Evolutionary conservation across 495 filamentous ascomycete genomes (phyloP).

Genomic region (Neurospora sp.): DNA sequence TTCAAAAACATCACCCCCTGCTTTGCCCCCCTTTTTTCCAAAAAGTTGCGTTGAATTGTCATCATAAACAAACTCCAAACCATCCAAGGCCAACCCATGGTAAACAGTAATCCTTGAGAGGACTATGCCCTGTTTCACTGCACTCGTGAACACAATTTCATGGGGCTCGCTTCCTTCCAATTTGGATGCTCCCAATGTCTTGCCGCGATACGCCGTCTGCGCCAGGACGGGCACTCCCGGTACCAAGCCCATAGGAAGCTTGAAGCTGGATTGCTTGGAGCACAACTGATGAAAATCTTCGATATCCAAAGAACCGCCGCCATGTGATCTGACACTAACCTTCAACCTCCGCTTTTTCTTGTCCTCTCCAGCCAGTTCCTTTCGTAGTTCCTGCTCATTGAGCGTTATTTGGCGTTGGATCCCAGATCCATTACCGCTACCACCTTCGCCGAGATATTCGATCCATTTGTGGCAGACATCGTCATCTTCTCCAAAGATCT

Average conservation of each 20-base stretch:
- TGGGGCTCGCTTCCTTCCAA: slow-evolving; percentile 62
- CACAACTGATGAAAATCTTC: slow-evolving; percentile 59
- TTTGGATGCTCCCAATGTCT: slow-evolving; percentile 62
- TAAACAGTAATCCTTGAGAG: slow-evolving; percentile 68
- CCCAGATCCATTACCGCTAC: slow-evolving; percentile 17
- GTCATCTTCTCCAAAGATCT: slow-evolving; percentile 69
- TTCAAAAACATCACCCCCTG: slow-evolving; percentile 65
- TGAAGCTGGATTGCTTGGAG: slow-evolving; percentile 61
- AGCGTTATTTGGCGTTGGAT: slow-evolving; percentile 62
- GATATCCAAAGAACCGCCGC: slow-evolving; percentile 60
- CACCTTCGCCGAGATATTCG: slow-evolving; percentile 59
- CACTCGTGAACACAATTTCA: slow-evolving; percentile 65
- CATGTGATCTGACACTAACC: slow-evolving; percentile 62
- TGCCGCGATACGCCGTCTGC: slow-evolving; percentile 64
- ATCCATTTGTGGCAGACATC: slow-evolving; percentile 64
- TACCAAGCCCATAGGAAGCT: slow-evolving; percentile 43
- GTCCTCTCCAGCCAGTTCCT: slow-evolving; percentile 50
- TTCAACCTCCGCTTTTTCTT: slow-evolving; percentile 62
- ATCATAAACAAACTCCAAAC: slow-evolving; percentile 88
- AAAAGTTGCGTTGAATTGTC: slow-evolving; percentile 81
- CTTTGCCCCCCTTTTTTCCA: slow-evolving; percentile 69
- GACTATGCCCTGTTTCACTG: slow-evolving; percentile 58
- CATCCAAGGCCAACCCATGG: slow-evolving; percentile 69
- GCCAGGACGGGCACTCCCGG: slow-evolving; percentile 37
- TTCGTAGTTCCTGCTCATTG: slow-evolving; percentile 64